These are phyloP conservation scores for Streptanthus diversifolius DNA, from an alignment of 345 rosid genomes.

Conservation along the genomic window DNA sequence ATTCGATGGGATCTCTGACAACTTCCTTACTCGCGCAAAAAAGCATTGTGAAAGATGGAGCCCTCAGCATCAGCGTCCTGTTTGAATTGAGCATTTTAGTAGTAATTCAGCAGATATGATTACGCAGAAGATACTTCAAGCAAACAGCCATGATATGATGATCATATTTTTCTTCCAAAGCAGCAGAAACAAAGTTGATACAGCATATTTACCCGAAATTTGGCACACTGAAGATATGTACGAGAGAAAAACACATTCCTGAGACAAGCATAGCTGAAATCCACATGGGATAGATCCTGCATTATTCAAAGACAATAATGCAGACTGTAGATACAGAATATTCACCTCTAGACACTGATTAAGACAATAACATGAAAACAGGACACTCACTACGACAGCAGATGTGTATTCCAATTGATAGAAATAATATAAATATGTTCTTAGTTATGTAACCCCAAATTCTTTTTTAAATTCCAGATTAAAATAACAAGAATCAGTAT, in stretches of 20 bases:
- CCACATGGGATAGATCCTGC: conserved; percentile 82
- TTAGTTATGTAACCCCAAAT: not conserved
- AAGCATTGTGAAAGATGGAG: conserved; percentile 87
- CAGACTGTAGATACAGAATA: not conserved
- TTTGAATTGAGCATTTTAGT: conserved; percentile 8
- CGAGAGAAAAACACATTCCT: conserved; percentile 88
- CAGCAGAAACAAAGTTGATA: not conserved
- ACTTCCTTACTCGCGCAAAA: conserved; percentile 77
- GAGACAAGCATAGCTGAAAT: conserved; percentile 85
- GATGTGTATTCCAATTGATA: not conserved
- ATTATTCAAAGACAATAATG: conserved; percentile 16
- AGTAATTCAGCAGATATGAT: conserved; percentile 17
- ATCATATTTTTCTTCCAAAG: not conserved
- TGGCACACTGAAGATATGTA: conserved; percentile 82
- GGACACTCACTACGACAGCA: not conserved
- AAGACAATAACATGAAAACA: not conserved
- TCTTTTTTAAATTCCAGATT: not conserved
- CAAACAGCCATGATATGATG: not conserved
- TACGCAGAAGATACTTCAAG: not conserved
- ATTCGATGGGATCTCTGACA: not conserved
- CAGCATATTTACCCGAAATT: conserved; percentile 62
- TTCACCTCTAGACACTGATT: not conserved
- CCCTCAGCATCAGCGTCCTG: conserved; percentile 86
- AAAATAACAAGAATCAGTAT: not conserved
- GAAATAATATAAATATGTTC: not conserved